Base-by-base conservation (phyloP, 306 rosid genomes). In the Corylus americana region DNA sequence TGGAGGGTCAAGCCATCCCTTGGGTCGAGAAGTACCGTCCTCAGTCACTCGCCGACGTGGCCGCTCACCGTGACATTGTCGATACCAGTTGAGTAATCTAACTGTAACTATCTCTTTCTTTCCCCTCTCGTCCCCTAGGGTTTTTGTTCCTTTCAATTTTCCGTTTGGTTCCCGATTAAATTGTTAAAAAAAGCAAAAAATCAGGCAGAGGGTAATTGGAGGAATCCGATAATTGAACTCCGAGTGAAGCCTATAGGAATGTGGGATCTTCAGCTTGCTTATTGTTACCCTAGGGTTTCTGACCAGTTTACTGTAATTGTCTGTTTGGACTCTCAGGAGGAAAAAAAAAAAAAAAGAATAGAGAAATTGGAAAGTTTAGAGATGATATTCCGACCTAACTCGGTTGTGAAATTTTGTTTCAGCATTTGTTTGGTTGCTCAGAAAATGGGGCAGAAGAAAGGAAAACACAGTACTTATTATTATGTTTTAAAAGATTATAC, bases 21-120 rank as follows among this genome's bases (percentile, higher is more conserved):
- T 95, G 98, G 98, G 98, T 95, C 22, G 97, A 95, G 82, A 95
- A 92, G 80, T 92, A 87, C 83, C 98, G 98, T 8, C 98, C 98
- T 47, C 94, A 92, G 77, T 92, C 97, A 80, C 97, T 95, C 59
- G 92, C 87, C 35, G 98, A 92, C 74, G 97, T 92, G 35, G 97
- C 98, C 27, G 96, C 98, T 57, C 98, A 95, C 84, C 97, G 98
- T 25, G 98, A 95, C 89, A 95, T 95, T 58, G 86, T 95, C n/a
- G 96, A 92, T 76, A 95, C 98, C 71, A 92, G 98, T 95, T 75
- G 54, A 71, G 10, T 31, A 27, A 49, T 55, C 17, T 70, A 25
- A 6, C 39, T 20, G 13, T 67, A 8, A 10, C 57, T 8, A 37
- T 78, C 77, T 66, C 27, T 14, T 62, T 62, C 67, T 31, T 22